Percentiles rank a stretch among this genome's conserved stretches.
These are phyloP conservation scores for Sporothrix brasiliensis DNA, from an alignment of 2,329 filamentous ascomycete genomes.

Conservation along the genomic window DNA sequence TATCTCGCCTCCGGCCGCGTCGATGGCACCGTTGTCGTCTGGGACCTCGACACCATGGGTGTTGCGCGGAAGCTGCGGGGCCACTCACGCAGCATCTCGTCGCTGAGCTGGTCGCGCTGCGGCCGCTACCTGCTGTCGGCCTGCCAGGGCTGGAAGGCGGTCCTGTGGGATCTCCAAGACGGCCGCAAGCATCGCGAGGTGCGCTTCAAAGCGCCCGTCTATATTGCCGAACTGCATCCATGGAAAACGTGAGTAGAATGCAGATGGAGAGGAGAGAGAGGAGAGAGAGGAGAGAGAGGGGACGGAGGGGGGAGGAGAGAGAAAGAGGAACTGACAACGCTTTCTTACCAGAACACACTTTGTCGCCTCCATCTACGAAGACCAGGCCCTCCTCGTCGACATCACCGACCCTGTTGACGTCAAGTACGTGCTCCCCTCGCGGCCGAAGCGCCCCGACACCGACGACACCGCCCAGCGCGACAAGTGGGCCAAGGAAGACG, in stretches of 20 bases:
- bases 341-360: constrained; percentile 60
- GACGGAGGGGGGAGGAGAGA: not conserved
- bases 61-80: constrained; percentile 92
- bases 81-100: constrained; percentile 92
- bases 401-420: constrained; percentile 68
- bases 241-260: constrained; percentile 62
- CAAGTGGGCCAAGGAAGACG: constrained; percentile 87
- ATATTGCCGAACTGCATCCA: constrained; percentile 93
- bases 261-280: not conserved
- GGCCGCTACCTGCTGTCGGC: constrained; percentile 89
- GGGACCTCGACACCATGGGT: constrained; percentile 96
- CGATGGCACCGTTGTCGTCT: constrained; percentile 92
- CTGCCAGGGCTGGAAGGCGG: constrained; percentile 94
- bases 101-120: constrained; percentile 90
- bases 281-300: not conserved
- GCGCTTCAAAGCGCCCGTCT: constrained; percentile 89
- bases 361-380: constrained; percentile 90
- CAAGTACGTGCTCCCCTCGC: constrained; percentile 78
- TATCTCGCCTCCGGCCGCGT: constrained; percentile 91
- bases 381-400: constrained; percentile 86
- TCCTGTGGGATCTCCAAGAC: constrained; percentile 85
- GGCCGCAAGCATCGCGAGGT: constrained; percentile 76
- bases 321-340: not conserved
- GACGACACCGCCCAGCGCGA: constrained; percentile 74
- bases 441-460: constrained; percentile 71